Percentiles rank a stretch among this genome's conserved stretches.
These are phyloP conservation scores for Fusarium nanum DNA, from an alignment of 2,329 filamentous ascomycete genomes.

Conservation along the genomic window DNA sequence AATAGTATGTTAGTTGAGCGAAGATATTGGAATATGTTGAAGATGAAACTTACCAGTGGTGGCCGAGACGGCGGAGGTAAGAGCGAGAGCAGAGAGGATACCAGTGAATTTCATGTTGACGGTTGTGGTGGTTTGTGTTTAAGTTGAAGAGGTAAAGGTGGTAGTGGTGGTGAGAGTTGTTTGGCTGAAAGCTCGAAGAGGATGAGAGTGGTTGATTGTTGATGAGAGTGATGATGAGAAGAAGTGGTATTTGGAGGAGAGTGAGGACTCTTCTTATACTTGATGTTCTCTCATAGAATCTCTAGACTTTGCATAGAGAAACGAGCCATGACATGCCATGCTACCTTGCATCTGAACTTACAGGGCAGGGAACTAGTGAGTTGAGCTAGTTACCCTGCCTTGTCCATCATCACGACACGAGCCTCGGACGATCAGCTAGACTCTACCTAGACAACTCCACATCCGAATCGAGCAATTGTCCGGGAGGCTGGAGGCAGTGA, in stretches of 20 bases:
- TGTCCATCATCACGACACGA: constrained; percentile 25
- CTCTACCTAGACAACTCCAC: constrained; percentile 22
- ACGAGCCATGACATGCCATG: constrained; percentile 26
- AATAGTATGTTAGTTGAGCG: constrained; percentile 29
- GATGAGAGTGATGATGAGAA: constrained; percentile 31
- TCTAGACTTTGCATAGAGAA: constrained; percentile 20
- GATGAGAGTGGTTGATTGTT: constrained; percentile 27
- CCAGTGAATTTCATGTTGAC: constrained; percentile 59
- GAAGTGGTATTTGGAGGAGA: constrained; percentile 19
- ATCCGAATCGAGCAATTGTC: constrained; percentile 18
- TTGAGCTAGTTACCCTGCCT: neutral
- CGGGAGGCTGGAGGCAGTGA: constrained; percentile 31
- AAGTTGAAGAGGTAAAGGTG: constrained; percentile 10
- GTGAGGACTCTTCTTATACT: constrained; percentile 40
- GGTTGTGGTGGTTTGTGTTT: constrained; percentile 31
- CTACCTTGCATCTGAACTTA: constrained; percentile 23
- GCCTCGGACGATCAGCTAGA: constrained; percentile 29
- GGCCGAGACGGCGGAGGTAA: constrained; percentile 54
- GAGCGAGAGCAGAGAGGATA: constrained; percentile 55
- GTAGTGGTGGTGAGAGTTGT: constrained; percentile 22
- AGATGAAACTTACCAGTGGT: constrained; percentile 46
- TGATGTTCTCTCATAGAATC: constrained; percentile 7
- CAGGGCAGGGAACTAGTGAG: neutral
- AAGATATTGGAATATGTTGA: neutral
- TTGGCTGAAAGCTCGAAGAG: constrained; percentile 25